Evolutionary conservation across 108 stramenopile species (phyloP), one percentile per base, ranked within the genome.

Genomic region (Discostella pseudostelligera): DNA sequence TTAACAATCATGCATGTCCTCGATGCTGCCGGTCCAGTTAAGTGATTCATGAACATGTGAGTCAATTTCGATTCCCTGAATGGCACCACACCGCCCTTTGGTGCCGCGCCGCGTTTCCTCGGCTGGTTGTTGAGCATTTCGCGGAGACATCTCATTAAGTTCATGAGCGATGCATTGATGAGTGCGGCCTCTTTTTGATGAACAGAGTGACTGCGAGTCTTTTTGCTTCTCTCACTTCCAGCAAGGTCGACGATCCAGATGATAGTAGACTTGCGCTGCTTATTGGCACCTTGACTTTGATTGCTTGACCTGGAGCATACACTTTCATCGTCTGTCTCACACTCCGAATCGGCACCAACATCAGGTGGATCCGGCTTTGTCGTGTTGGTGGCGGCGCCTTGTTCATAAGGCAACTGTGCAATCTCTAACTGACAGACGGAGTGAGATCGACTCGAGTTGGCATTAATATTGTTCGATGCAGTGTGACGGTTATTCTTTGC

Each of bases 171-270:
- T 40, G 87, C 86, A 86, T 99, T 99, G 78, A 99, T 99, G 16
- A 80, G 62, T 12, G 86, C 74, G 10, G 99, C 97, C 72, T 99
- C 99, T 69, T 93, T 90, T 78, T 96, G 97, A 8, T 92, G 88
- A n/a, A 74, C 62, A 62, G 80, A 67, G 9, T 82, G 58, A 8
- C 93, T 86, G 2, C 77, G 79, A 3, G 96, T 96, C 25, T 96
- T 79, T 35, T 96, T 92, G 56, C 82, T 76, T 3, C 99, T 75
- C 71, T 99, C 99, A 61, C 91, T 93, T 8, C 99, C 99, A 4
- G 99, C 99, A 45, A 99, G 76, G 64, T 99, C 99, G 1, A 99
- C 97, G 46, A 99, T 91, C 94, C 89, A 95, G 50, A 97, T 63
- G 17, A 76, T 90, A 9, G 72, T 64, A n/a, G 77, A 70, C 37